Base-by-base conservation (phyloP, 768 basidiomycete species). In the Cystofilobasidium capitatum region DNA sequence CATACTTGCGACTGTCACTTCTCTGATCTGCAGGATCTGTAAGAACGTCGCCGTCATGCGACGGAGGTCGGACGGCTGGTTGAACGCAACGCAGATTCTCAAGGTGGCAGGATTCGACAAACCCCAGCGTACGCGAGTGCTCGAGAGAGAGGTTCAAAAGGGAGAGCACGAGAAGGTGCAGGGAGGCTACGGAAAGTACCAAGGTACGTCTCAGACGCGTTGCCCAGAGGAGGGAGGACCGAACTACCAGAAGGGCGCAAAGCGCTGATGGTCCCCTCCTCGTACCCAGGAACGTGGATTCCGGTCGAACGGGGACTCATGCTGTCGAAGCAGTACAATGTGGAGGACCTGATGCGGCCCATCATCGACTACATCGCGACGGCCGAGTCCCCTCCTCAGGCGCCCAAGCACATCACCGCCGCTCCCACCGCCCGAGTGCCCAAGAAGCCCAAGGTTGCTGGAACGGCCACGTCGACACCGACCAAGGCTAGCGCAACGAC, bases 61-160 rank as follows among this genome's bases (percentile, higher is more conserved):
- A 58, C 84, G 96, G 74, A 87, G 92, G 76, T 83, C 89, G 42
- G 96, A 99, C 79, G 88, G 88, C 47, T 99, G 96, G 89, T 82
- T 99, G 66, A 99, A 99, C 83, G 96, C 96, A 78, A 99, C 96
- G 0, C 91, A 94, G 76, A 96, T 99, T 71, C 84, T 99, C 74
- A 99, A 99, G 78, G 94, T 99, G 72, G 96, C 93, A 35, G 96
- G 94, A 13, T 98, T 98, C 73, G 96, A 99, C 80, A 99, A 99
- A 77, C 96, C 96, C 1, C 96, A 98, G 76, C 82, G 96, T 58
- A 99, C 96, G 68, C 86, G 96, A 64, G 93, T 99, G 20, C 83
- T 99, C 51, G 96, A 99, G 78, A 85, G 96, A 71, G 96, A 99
- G 79, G 87, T 99, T 9, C 96, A 99, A 77, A 98, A 98, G 76